Percentiles rank a stretch among this genome's conserved stretches.
Conservation (phyloP, 2,329 filamentous ascomycete genomes). For the Aspergillus glaucus region DNA sequence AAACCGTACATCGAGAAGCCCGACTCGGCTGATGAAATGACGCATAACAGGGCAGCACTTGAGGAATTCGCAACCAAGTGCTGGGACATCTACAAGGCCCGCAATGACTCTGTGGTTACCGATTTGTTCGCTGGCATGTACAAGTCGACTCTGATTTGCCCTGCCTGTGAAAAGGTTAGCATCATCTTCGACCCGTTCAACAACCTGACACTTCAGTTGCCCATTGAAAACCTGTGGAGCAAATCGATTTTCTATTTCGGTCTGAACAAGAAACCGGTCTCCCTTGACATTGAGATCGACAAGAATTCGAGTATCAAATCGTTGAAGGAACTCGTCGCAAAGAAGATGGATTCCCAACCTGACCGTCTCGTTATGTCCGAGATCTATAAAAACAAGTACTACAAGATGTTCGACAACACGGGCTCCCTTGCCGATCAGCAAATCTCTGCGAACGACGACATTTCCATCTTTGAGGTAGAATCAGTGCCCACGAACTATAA, state of each 20-base stretch:
- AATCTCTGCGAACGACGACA: constrained; percentile 57
- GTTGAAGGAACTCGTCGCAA: constrained; percentile 48
- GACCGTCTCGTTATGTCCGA: constrained; percentile 71
- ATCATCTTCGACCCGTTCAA: constrained; percentile 99
- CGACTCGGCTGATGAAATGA: constrained; percentile 94
- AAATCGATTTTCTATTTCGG: constrained; percentile 72
- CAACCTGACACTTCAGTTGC: constrained; percentile 83
- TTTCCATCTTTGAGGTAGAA: constrained; percentile 73
- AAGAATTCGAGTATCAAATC: constrained; percentile 55
- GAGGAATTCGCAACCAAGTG: constrained; percentile 79
- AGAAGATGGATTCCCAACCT: constrained; percentile 46
- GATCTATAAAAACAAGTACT: constrained; percentile 77
- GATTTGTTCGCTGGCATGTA: constrained; percentile 97
- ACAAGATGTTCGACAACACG: constrained; percentile 72
- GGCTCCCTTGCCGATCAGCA: constrained; percentile 62
- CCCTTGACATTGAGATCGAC: constrained; percentile 71
- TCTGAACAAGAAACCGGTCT: constrained; percentile 62
- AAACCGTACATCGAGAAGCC: constrained; percentile 98
- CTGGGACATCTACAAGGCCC: constrained; percentile 83
- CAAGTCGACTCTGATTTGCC: constrained; percentile 93
- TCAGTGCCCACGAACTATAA: constrained; percentile 71
- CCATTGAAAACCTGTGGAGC: constrained; percentile 75
- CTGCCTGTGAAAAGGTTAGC: constrained; percentile 86
- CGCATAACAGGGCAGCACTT: constrained; percentile 73
- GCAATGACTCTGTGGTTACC: constrained; percentile 91